Conservation (phyloP, 768 basidiomycete species). For the Phlebiopsis gigantea region DNA sequence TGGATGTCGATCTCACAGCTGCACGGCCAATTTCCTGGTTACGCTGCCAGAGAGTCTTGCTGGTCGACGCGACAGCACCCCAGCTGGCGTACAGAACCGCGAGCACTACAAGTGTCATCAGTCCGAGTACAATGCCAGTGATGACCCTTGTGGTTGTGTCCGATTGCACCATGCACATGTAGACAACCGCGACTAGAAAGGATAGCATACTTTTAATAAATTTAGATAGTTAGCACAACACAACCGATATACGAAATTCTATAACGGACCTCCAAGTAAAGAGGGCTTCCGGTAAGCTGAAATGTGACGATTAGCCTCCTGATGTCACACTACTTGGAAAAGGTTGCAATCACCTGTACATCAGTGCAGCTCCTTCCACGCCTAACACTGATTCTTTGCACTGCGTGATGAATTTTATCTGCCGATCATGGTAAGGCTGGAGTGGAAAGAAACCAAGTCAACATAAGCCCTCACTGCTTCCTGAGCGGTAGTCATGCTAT, state of each 20-base stretch:
- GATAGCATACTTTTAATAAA: slow-evolving; percentile 1
- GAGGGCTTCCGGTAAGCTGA: not conserved
- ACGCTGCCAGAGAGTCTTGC: not conserved
- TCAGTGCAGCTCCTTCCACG: slow-evolving; percentile 17
- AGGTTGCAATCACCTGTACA: slow-evolving; percentile 5
- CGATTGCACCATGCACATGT: not conserved
- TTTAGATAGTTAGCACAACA: slow-evolving; percentile 12
- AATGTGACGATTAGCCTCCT: no score
- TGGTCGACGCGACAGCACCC: not conserved
- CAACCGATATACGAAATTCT: slow-evolving; percentile 27
- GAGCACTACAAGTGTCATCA: not conserved
- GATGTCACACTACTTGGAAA: no score
- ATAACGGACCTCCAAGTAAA: slow-evolving; percentile 24
- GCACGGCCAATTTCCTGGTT: not conserved
- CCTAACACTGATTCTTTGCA: slow-evolving; percentile 20
- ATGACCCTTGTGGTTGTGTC: not conserved
- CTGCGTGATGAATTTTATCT: slow-evolving; percentile 18
- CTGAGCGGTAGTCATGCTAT: slow-evolving; percentile 24
- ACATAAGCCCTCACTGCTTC: slow-evolving; percentile 31
- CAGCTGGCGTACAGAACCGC: not conserved
- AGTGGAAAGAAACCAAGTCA: not conserved
- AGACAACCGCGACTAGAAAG: slow-evolving; percentile 4
- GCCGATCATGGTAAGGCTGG: not conserved
- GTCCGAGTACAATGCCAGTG: not conserved
- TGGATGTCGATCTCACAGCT: not conserved